These are phyloP conservation scores for Citrus maxima DNA, from an alignment of 345 rosid species.

Conservation along the genomic window DNA sequence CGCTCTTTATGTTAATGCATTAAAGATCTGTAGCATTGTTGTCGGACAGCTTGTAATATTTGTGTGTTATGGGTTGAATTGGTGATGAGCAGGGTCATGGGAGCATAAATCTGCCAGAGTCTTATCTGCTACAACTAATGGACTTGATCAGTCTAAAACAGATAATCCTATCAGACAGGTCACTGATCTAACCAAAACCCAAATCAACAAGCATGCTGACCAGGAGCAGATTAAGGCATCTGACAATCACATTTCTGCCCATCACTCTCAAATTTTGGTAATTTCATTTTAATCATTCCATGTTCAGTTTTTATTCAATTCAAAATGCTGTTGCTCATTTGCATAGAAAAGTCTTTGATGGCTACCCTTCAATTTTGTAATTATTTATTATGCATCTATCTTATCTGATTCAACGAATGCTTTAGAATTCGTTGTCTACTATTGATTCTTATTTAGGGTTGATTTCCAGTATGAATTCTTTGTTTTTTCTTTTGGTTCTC, in stretches of 20 bases:
- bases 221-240: neutral
- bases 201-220: conserved; percentile 1
- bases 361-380: conserved; percentile 1
- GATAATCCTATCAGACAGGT: conserved; percentile 54
- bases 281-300: conserved; percentile 7
- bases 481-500: neutral
- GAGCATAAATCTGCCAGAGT: conserved; percentile 77
- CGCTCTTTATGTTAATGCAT: neutral
- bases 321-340: neutral
- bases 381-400: neutral
- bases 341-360: conserved; percentile 2
- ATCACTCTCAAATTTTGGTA: conserved; percentile 27
- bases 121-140: conserved; percentile 51
- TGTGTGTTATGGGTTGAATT: conserved; percentile 20
- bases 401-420: neutral
- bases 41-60: neutral
- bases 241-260: neutral
- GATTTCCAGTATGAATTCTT: neutral
- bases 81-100: conserved; percentile 26
- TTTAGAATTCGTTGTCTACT: neutral
- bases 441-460: no score
- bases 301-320: neutral
- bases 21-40: neutral
- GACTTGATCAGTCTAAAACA: conserved; percentile 38
- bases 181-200: conserved; percentile 26